These are phyloP conservation scores for Endogone sp. DNA, from an alignment of 192 early-diverging fungal genomes.

Conservation along the genomic window DNA sequence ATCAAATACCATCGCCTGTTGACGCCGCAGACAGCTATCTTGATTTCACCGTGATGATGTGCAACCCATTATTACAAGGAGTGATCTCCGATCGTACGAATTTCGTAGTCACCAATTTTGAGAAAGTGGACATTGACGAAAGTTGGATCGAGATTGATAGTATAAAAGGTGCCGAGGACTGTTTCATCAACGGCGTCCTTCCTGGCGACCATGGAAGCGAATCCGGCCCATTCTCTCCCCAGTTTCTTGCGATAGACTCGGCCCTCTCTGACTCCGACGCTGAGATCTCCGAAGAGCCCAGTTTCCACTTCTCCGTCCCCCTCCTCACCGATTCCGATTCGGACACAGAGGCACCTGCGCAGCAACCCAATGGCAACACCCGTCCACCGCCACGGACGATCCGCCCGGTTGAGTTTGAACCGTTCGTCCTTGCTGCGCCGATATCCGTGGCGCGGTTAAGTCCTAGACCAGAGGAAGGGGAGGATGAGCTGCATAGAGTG, in stretches of 20 bases:
- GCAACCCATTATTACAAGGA: slow-evolving; percentile 65
- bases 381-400: not conserved
- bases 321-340: not conserved
- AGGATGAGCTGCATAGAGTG: slow-evolving; percentile 49
- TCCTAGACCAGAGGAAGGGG: slow-evolving; percentile 36
- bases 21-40: slow-evolving; percentile 3
- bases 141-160: not conserved
- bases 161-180: not conserved
- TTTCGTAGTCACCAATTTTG: slow-evolving; percentile 50
- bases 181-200: not conserved
- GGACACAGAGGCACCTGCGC: not conserved
- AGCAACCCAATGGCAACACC: not conserved
- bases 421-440: slow-evolving; percentile 27
- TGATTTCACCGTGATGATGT: slow-evolving; percentile 48
- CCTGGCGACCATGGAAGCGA: not conserved
- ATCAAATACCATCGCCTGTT: not conserved
- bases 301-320: not conserved
- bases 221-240: not conserved
- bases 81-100: slow-evolving; percentile 45
- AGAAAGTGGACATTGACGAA: not conserved
- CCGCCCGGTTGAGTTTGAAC: slow-evolving; percentile 11
- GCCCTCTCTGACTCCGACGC: not conserved
- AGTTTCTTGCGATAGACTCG: not conserved
- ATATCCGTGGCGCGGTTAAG: slow-evolving; percentile 38
- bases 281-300: not conserved